phyloP scores from a whole-genome alignment of 2,329 filamentous ascomycete genomes.

The Scedosporium minutisporum region DNA sequence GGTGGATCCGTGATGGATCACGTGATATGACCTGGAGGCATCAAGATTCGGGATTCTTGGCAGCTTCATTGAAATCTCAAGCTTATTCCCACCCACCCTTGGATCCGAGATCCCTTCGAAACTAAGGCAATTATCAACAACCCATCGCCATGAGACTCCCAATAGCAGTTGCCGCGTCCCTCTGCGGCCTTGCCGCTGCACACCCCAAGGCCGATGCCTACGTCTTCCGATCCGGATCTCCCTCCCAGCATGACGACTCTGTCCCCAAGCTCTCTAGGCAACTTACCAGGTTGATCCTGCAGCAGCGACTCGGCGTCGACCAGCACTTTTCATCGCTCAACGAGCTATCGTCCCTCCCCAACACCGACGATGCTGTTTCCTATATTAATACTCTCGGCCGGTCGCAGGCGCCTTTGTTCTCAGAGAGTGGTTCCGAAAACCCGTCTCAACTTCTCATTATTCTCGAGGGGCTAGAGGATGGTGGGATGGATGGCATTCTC shows the following conservation, averaged over 20 bases:
- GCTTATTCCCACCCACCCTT: not conserved
- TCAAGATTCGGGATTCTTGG: not conserved
- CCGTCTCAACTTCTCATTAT: slow-evolving; percentile 49
- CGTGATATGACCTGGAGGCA: too few species aligned
- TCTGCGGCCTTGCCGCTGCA: slow-evolving; percentile 29
- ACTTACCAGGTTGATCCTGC: slow-evolving; percentile 47
- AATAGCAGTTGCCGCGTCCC: slow-evolving; percentile 27
- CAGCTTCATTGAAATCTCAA: not conserved
- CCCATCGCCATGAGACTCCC: slow-evolving; percentile 31
- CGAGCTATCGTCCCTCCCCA: slow-evolving; percentile 31
- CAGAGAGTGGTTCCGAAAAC: slow-evolving; percentile 17
- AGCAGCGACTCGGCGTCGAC: slow-evolving; percentile 42
- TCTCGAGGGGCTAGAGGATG: slow-evolving; percentile 44
- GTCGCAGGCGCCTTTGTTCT: slow-evolving; percentile 39
- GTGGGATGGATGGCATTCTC: slow-evolving; percentile 35
- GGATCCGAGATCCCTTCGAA: not conserved
- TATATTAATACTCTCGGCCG: slow-evolving; percentile 53
- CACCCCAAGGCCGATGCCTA: slow-evolving; percentile 17
- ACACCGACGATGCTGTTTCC: slow-evolving; percentile 38
- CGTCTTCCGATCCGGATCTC: not conserved
- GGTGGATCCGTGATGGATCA: too few species aligned
- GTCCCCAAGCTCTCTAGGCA: slow-evolving; percentile 32
- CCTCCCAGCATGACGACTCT: not conserved
- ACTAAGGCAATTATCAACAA: slow-evolving; percentile 2
- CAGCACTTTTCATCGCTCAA: slow-evolving; percentile 38